Base-by-base conservation (phyloP, 306 rosid genomes). In the Argentina anserina region DNA sequence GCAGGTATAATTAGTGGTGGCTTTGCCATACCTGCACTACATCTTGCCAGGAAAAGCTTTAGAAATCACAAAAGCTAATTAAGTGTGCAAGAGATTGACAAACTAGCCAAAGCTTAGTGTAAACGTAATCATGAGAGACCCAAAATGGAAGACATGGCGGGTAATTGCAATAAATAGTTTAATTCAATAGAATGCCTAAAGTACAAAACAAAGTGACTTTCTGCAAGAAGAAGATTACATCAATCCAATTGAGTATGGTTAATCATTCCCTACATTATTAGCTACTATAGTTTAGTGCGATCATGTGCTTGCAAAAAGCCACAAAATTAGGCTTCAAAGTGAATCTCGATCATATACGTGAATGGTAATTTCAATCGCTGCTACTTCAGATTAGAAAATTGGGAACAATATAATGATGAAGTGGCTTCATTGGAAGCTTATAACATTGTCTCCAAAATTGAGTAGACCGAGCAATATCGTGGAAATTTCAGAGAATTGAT, bases 91-190 rank as follows among this genome's bases (percentile, higher is more conserved):
- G 49, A 47, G 21, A 26, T 46, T 36, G 63, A 71, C 42, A 65
- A 47, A 17, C 11, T 7, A 45, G 53, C 76, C 64, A 62, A 58
- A 26, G 60, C 40, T 20, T 61, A 68, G 73, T 81, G 79, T 21
- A 34, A 14, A 39, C 18, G 65, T 73, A 81, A 81, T 76, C 45
- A 77, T 73, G 76, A 69, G 58, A 61, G 15, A 45, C 76, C 76
- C 65, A 69, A 73, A 69, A 74, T 63, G 72, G 72, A 25, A 55
- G 59, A 62, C 65, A 68, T 52, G 39, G 23, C 15, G 28, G 59
- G 28, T 7, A 40, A 76, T 67, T 14, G 41, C 36, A 59, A 3
- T 62, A 5, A 64, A 14, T 45, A 68, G 49, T 68, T 50, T 45
- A 75, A 25, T 56, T 20, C 40, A 43, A 34, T 18, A 65, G 21